Conservation (phyloP, 2,329 filamentous ascomycete species). For the Endoconidiophora polonica region DNA sequence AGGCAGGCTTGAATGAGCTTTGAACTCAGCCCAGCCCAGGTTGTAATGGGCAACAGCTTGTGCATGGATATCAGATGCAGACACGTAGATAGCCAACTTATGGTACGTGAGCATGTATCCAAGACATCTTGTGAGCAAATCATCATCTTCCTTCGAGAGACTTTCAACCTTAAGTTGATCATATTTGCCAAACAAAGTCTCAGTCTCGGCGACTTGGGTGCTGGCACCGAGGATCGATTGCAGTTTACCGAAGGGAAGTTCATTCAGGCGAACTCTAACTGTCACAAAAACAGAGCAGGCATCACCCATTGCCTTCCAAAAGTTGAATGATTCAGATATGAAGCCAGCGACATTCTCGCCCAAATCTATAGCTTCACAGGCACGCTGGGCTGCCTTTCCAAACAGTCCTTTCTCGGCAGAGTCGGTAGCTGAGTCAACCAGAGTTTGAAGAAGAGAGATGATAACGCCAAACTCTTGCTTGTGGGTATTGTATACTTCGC, state of each 20-base stretch:
- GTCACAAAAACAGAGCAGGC: slow-evolving; percentile 71
- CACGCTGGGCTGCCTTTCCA: slow-evolving; percentile 61
- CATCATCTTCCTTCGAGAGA: slow-evolving; percentile 19
- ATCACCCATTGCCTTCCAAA: slow-evolving; percentile 88
- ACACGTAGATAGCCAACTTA: slow-evolving; percentile 66
- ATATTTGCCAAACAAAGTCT: slow-evolving; percentile 37
- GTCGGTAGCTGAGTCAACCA: slow-evolving; percentile 65
- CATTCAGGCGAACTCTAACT: slow-evolving; percentile 45
- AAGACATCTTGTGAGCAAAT: slow-evolving; percentile 41
- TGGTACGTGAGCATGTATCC: slow-evolving; percentile 66
- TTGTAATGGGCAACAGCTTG: slow-evolving; percentile 97
- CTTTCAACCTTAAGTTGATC: slow-evolving; percentile 43
- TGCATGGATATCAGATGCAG: slow-evolving; percentile 60
- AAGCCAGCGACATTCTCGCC: slow-evolving; percentile 44
- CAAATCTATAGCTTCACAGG: slow-evolving; percentile 50
- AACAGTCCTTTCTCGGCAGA: slow-evolving; percentile 72
- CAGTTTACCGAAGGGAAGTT: slow-evolving; percentile 45
- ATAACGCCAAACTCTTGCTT: slow-evolving; percentile 70
- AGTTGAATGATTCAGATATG: slow-evolving; percentile 64
- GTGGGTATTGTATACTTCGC: slow-evolving; percentile 49
- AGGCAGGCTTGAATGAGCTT: slow-evolving; percentile 54
- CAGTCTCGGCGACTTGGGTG: slow-evolving; percentile 31
- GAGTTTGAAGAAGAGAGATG: slow-evolving; percentile 73
- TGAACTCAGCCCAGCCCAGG: slow-evolving; percentile 81
- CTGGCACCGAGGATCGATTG: slow-evolving; percentile 37